A percentile compares a stretch with the other conserved stretches of the same genome.
Conservation (phyloP, 306 rosid species). For the Clitoria ternatea region DNA sequence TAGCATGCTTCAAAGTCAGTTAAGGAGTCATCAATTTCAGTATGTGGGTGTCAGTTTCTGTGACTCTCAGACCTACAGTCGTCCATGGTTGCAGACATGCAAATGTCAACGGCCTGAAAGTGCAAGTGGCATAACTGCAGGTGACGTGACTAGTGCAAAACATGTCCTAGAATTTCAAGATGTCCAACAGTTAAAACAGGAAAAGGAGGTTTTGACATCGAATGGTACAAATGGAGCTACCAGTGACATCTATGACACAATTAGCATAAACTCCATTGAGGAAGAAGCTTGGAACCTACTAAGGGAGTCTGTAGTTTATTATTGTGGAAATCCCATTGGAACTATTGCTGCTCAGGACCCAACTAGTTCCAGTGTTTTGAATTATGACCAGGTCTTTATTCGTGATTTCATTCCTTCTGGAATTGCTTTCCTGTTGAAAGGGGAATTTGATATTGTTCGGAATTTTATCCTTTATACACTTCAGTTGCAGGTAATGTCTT, state of each 20-base stretch:
- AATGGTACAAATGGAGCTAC: conserved; percentile 46
- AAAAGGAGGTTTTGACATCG: conserved; percentile 38
- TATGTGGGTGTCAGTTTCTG: conserved; percentile 26
- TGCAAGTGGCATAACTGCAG: conserved; percentile 33
- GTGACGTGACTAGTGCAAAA: conserved; percentile 31
- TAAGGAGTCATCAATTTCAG: conserved; percentile 23
- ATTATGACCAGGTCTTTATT: conserved; percentile 87
- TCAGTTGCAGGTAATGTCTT: conserved; percentile 73
- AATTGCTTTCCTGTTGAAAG: conserved; percentile 81
- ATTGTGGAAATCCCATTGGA: conserved; percentile 79
- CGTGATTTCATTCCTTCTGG: conserved; percentile 94
- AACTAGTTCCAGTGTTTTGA: conserved; percentile 56
- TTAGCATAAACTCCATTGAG: conserved; percentile 46
- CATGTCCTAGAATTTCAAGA: conserved; percentile 44
- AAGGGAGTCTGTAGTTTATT: conserved; percentile 64
- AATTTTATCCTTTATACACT: conserved; percentile 79
- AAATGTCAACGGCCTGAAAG: conserved; percentile 61
- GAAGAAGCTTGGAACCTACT: conserved; percentile 87
- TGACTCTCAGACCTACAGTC: conserved; percentile 8
- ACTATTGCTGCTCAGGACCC: conserved; percentile 85
- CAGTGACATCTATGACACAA: conserved; percentile 26
- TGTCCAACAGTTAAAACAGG: conserved; percentile 49
- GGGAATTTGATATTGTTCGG: conserved; percentile 84
- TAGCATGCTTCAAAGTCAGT: conserved; percentile 24
- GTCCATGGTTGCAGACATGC: conserved; percentile 36